phyloP scores from a whole-genome alignment of 2,329 filamentous ascomycete genomes.

The Verticillium zaregamsianum region DNA sequence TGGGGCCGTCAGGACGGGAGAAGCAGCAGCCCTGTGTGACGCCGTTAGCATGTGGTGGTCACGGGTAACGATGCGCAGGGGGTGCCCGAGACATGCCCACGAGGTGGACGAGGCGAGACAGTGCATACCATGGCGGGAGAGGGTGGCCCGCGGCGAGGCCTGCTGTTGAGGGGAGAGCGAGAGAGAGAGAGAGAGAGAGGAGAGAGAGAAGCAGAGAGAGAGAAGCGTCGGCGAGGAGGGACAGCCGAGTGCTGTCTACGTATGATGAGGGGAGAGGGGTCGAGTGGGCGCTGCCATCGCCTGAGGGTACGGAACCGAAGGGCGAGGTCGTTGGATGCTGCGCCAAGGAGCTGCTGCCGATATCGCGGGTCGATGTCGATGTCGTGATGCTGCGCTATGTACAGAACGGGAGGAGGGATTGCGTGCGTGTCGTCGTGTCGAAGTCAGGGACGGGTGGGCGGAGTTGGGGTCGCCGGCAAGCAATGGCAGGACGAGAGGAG shows the following conservation, averaged over 20 bases:
- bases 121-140: neutral
- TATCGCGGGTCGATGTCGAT: neutral
- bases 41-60: too few species aligned
- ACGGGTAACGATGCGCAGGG: neutral
- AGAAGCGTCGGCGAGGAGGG: neutral
- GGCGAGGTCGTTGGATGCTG: neutral
- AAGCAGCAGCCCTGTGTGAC: slow-evolving; percentile 52
- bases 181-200: neutral
- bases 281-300: neutral
- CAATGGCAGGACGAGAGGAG: neutral
- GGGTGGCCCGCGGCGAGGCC: neutral
- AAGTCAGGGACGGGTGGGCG: neutral
- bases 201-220: neutral
- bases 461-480: neutral
- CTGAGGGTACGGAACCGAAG: neutral
- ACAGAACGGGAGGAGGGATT: too few species aligned
- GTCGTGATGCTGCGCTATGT: too few species aligned
- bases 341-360: neutral
- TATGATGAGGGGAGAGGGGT: neutral
- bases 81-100: neutral
- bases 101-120: neutral
- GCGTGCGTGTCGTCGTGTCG: too few species aligned
- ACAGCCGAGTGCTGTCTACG: neutral
- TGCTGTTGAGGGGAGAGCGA: neutral
- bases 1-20: slow-evolving; percentile 46